Evolutionary conservation across 768 basidiomycete genomes (phyloP).

Genomic region (Strobilomyces echinocephalus): DNA sequence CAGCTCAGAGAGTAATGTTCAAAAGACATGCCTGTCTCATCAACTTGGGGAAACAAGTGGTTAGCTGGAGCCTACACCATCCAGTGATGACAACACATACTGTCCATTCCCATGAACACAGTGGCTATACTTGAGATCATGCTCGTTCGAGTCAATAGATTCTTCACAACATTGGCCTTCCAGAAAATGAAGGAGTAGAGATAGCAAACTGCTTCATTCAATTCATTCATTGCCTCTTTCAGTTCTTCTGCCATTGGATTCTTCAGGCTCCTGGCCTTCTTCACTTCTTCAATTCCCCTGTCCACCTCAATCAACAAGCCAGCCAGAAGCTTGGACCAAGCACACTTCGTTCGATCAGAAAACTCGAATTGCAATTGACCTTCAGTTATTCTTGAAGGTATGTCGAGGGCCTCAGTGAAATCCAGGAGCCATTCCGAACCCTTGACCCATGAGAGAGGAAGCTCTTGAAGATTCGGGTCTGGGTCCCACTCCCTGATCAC

Average conservation of each 20-base stretch:
- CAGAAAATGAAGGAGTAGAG: not conserved
- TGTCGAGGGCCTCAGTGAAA: too few species aligned
- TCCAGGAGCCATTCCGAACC: not conserved
- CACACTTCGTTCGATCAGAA: not conserved
- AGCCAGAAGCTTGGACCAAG: not conserved
- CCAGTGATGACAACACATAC: not conserved
- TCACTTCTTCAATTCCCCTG: not conserved
- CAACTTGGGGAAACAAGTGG: too few species aligned
- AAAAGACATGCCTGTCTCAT: too few species aligned
- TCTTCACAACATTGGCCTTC: not conserved
- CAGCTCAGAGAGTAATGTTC: too few species aligned
- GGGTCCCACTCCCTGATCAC: not conserved
- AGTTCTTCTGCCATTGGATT: not conserved
- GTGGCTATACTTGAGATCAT: not conserved
- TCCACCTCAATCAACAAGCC: too few species aligned
- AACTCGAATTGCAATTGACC: not conserved
- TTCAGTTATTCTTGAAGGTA: not conserved
- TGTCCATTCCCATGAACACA: not conserved
- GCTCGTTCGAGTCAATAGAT: not conserved
- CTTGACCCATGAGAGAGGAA: not conserved
- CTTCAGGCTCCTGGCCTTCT: too few species aligned
- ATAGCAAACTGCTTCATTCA: not conserved
- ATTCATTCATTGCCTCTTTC: not conserved
- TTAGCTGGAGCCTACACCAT: not conserved
- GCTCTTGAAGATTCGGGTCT: not conserved